A percentile compares a stretch with the other conserved stretches of the same genome.
phyloP scores from a whole-genome alignment of 306 rosid species.

The Hippophae rhamnoides region DNA sequence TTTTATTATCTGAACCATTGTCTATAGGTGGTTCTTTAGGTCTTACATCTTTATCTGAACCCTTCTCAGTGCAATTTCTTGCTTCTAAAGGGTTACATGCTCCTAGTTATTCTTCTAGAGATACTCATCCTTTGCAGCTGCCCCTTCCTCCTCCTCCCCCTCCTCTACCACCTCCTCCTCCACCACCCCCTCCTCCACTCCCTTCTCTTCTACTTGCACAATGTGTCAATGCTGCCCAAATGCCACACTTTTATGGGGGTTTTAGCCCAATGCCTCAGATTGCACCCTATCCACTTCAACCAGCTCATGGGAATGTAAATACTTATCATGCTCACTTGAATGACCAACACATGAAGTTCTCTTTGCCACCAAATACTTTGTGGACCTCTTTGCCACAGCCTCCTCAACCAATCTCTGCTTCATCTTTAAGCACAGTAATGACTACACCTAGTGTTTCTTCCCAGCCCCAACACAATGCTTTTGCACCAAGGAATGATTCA shows the following conservation, averaged over 20 bases:
- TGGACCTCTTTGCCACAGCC: slow-evolving; percentile 50
- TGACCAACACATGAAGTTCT: slow-evolving; percentile 39
- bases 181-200: too few relatives aligned
- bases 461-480: slow-evolving; percentile 44
- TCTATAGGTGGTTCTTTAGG: slow-evolving; percentile 30
- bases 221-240: slow-evolving; percentile 37
- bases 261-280: slow-evolving; percentile 35
- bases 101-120: slow-evolving; percentile 26
- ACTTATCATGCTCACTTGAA: slow-evolving; percentile 34
- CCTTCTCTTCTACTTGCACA: slow-evolving; percentile 27
- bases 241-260: slow-evolving; percentile 35
- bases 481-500: slow-evolving; percentile 36
- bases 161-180: too few relatives aligned
- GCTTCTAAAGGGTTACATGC: slow-evolving; percentile 32
- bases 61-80: slow-evolving; percentile 24
- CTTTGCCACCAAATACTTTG: slow-evolving; percentile 33
- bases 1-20: slow-evolving; percentile 29
- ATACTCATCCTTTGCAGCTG: slow-evolving; percentile 29
- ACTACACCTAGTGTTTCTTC: slow-evolving; percentile 32
- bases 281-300: slow-evolving; percentile 44
- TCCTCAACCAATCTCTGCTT: slow-evolving; percentile 32
- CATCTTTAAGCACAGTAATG: slow-evolving; percentile 32
- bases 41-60: slow-evolving; percentile 30
- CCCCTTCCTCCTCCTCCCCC: slow-evolving; percentile 42
- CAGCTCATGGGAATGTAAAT: slow-evolving; percentile 30